phyloP scores from a whole-genome alignment of 345 rosid genomes.

The Noccaea caerulescens region DNA sequence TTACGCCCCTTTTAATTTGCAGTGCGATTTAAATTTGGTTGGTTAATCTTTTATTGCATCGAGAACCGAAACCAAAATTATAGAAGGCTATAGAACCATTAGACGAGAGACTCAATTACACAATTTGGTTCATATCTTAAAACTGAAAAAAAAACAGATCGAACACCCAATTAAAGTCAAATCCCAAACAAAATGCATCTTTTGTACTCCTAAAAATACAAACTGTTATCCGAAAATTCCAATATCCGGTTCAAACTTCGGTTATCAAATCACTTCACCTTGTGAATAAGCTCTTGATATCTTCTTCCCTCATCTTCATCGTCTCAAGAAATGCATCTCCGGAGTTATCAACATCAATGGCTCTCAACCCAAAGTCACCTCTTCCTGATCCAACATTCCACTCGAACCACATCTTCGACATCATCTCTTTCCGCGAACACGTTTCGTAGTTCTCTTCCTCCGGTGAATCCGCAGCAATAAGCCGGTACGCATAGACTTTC shows the following conservation, averaged over 20 bases:
- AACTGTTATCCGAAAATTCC: neutral
- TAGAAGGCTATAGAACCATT: too few relatives aligned
- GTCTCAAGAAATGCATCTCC: constrained; percentile 65
- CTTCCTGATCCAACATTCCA: constrained; percentile 74
- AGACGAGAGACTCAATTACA: neutral
- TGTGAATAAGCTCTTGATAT: constrained; percentile 55
- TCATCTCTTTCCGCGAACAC: constrained; percentile 75
- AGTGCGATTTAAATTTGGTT: too few relatives aligned
- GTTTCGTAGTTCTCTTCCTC: constrained; percentile 70
- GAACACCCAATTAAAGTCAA: neutral
- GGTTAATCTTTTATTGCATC: too few relatives aligned
- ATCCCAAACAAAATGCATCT: too few relatives aligned
- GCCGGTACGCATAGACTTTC: constrained; percentile 73
- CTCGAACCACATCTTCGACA: constrained; percentile 93
- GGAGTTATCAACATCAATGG: constrained; percentile 54
- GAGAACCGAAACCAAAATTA: too few relatives aligned
- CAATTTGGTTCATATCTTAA: neutral
- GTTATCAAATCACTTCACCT: constrained; percentile 49
- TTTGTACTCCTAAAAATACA: neutral
- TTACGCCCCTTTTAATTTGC: too few relatives aligned
- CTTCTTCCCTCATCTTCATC: constrained; percentile 55
- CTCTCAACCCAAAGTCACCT: constrained; percentile 55
- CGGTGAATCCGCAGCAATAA: constrained; percentile 78
- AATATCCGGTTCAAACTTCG: constrained; percentile 9
- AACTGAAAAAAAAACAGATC: neutral